phyloP scores from a whole-genome alignment of 139 green algal genomes.

The Astrephomene gubernaculifera region DNA sequence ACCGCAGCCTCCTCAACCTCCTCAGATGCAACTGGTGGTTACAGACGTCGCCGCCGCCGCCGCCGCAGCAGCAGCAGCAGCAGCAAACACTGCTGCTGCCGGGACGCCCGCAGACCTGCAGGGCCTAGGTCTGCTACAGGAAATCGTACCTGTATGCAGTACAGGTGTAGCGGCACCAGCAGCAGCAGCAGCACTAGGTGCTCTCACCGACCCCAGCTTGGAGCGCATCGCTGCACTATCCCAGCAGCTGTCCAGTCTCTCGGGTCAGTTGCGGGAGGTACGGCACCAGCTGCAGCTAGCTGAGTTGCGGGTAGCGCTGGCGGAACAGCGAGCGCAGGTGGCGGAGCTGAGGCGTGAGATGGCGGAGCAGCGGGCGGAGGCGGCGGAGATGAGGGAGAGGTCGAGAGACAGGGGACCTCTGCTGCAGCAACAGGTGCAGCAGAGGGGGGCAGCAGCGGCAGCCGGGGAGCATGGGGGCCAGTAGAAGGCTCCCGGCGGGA shows the following conservation, averaged over 20 bases:
- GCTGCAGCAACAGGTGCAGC: background rate
- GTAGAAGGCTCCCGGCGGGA: too few species aligned
- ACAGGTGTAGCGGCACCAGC: background rate
- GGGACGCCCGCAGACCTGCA: too few species aligned
- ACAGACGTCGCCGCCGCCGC: too few species aligned
- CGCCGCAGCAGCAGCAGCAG: slow-evolving; percentile 2
- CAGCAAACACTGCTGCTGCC: too few species aligned
- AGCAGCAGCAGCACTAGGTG: background rate
- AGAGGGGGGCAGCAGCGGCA: too few species aligned
- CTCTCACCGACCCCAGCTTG: background rate
- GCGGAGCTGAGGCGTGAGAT: background rate
- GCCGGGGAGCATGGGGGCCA: too few species aligned
- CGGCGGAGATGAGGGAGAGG: background rate
- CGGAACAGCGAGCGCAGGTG: background rate
- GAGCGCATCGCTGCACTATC: background rate
- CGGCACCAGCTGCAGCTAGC: slow-evolving; percentile 8
- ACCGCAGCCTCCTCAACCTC: background rate
- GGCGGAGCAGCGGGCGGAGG: background rate
- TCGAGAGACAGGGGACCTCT: background rate
- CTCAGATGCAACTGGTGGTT: background rate
- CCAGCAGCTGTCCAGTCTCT: background rate
- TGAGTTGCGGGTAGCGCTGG: background rate
- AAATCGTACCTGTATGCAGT: too few species aligned
- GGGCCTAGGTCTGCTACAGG: too few species aligned
- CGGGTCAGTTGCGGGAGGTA: background rate